Evolutionary conservation across 495 filamentous ascomycete genomes (phyloP), one percentile per base, ranked within the genome.

Genomic region (Podospora australis): DNA sequence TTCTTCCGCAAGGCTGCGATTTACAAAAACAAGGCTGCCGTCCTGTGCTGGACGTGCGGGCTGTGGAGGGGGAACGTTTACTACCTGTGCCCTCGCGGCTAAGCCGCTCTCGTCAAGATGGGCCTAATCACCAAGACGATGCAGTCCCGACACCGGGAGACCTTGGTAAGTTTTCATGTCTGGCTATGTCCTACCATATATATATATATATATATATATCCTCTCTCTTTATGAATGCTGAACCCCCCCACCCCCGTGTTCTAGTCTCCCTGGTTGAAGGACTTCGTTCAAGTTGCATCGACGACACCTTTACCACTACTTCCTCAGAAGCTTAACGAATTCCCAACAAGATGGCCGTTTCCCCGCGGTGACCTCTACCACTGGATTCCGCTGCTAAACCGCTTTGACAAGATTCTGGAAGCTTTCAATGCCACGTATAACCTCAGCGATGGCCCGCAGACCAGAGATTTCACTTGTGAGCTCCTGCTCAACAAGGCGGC

Each of bases 291-390:
- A 35, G 73, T 71, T 55, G 81, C 83, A 21, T 80, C 77, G 39
- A 78, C 75, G n/a, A 69, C 82, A 57, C 78, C 89, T 13, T 68
- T 96, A 55, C 77, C 81, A 54, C 77, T 87, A 53, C 77, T 99
- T 56, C 87, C 90, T 46, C 65, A 75, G 46, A 79, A 86, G 56
- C 83, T 99, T 42, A 70, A 73, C 52, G 79, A 77, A 54, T 96
- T 97, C 64, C 88, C 90, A 52, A 78, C 78, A 46, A 75, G 81
- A 78, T 97, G 91, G 94, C 87, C 87, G 21, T 96, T 96, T 59
- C 91, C 90, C n/a, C 78, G 92, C 64, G 94, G 94, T 39, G 94
- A 99, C 58, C 74, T 97, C 35, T 97, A 97, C 59, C 90, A 99
- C 73, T 99, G 94, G 94, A 96, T 97, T 60, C 83, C 87, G 25